Evolutionary conservation across 2,329 filamentous ascomycete species (phyloP).

Genomic region (Pestalotiopsis sp.): DNA sequence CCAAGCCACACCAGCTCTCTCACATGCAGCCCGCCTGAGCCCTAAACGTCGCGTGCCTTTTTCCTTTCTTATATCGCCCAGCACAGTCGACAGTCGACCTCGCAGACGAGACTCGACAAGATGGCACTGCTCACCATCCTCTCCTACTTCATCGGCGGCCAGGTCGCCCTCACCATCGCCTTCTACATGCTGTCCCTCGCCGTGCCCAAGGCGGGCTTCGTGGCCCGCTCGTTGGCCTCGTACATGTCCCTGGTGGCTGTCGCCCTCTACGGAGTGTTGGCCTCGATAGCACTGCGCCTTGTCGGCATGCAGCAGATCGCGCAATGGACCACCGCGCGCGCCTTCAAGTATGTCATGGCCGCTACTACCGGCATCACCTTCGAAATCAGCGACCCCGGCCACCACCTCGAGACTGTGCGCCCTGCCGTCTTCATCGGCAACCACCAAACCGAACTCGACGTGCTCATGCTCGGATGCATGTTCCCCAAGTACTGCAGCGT

Average conservation of each 20-base stretch:
- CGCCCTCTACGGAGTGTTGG: conserved; percentile 75
- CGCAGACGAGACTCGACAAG: conserved; percentile 10
- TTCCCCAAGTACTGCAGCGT: conserved; percentile 93
- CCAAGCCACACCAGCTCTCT: background rate
- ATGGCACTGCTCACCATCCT: conserved; percentile 31
- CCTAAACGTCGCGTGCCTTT: background rate
- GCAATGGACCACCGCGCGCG: conserved; percentile 81
- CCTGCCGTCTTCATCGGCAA: conserved; percentile 93
- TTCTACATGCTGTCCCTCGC: conserved; percentile 66
- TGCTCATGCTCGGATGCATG: conserved; percentile 84
- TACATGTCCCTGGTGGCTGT: conserved; percentile 63
- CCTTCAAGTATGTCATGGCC: conserved; percentile 80
- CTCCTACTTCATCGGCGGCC: conserved; percentile 51
- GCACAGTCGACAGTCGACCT: too few relatives aligned
- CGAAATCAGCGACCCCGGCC: conserved; percentile 67
- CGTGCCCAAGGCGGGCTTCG: conserved; percentile 64
- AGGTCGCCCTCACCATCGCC: conserved; percentile 50
- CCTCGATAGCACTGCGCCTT: conserved; percentile 70
- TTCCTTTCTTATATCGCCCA: background rate
- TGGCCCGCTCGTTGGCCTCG: conserved; percentile 66
- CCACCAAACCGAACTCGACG: conserved; percentile 95
- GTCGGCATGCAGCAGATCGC: conserved; percentile 73
- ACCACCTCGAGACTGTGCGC: conserved; percentile 64
- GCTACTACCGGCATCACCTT: conserved; percentile 78
- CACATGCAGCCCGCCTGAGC: background rate